These are phyloP conservation scores for Apiospora saccharicola DNA, from an alignment of 2,329 filamentous ascomycete genomes.

Conservation along the genomic window DNA sequence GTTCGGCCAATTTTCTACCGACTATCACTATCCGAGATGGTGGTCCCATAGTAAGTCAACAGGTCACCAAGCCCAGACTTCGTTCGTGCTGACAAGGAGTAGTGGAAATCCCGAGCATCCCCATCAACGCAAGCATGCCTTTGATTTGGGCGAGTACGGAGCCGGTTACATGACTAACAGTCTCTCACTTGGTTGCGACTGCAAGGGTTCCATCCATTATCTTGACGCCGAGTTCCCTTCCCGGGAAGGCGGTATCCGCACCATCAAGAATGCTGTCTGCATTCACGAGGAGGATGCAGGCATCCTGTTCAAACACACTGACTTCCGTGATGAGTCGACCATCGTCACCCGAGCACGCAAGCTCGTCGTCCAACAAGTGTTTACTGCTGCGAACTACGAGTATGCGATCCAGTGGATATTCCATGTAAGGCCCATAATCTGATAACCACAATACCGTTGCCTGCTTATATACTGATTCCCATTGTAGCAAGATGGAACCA, in stretches of 20 bases:
- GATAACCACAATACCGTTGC: neutral
- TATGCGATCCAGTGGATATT: slow-evolving; percentile 83
- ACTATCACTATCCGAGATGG: slow-evolving; percentile 91
- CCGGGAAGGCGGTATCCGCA: slow-evolving; percentile 74
- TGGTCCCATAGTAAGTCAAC: slow-evolving; percentile 74
- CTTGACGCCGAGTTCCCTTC: slow-evolving; percentile 88
- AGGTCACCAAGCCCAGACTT: neutral
- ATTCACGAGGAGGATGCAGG: slow-evolving; percentile 94
- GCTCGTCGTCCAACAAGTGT: slow-evolving; percentile 87
- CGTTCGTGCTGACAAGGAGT: slow-evolving; percentile 25
- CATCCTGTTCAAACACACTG: slow-evolving; percentile 92
- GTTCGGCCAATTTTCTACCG: slow-evolving; percentile 86
- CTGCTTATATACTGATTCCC: neutral
- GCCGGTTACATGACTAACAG: slow-evolving; percentile 86
- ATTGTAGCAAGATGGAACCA: slow-evolving; percentile 78
- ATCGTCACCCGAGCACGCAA: slow-evolving; percentile 88
- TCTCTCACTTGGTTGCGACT: slow-evolving; percentile 79
- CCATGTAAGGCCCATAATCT: slow-evolving; percentile 54
- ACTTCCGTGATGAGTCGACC: slow-evolving; percentile 88
- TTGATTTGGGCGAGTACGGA: slow-evolving; percentile 82
- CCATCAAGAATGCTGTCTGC: slow-evolving; percentile 93
- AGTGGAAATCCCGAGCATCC: slow-evolving; percentile 79
- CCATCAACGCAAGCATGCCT: slow-evolving; percentile 82
- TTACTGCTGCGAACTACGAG: slow-evolving; percentile 96
- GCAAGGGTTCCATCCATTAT: slow-evolving; percentile 91